Evolutionary conservation across 257 asterid species (phyloP).

Genomic region (Verbena officinalis): DNA sequence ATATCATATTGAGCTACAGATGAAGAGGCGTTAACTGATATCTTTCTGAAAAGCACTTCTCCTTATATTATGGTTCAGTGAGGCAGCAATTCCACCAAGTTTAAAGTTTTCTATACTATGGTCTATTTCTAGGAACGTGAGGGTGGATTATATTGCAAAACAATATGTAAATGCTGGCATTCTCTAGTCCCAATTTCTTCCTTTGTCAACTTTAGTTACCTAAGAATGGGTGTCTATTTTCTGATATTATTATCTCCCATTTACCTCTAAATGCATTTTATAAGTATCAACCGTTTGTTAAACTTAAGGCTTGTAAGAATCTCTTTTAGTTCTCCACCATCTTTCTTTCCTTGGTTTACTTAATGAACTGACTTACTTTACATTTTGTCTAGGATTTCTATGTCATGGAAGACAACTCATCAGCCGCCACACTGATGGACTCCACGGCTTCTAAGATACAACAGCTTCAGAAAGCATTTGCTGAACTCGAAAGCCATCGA

Average conservation of each 20-base stretch:
- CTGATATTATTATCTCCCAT: not conserved
- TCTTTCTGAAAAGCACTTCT: no score
- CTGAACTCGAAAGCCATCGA: constrained; percentile 95
- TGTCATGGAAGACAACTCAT: constrained; percentile 69
- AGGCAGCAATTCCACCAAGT: not conserved
- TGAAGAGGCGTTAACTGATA: not conserved
- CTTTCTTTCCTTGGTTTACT: constrained; percentile 2
- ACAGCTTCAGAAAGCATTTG: constrained; percentile 91
- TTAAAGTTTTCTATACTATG: not conserved
- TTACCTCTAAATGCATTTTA: not conserved
- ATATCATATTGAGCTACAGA: constrained; percentile 7
- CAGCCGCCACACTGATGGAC: constrained; percentile 68
- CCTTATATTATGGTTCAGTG: not conserved
- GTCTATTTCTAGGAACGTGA: not conserved
- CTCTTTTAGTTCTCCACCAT: constrained; percentile 2
- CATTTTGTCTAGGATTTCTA: constrained; percentile 33
- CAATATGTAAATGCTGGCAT: not conserved
- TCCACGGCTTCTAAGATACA: constrained; percentile 85
- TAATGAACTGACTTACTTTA: constrained; percentile 10
- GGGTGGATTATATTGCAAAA: not conserved
- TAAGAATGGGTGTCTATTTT: not conserved
- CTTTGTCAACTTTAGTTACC: not conserved
- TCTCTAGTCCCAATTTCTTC: no score
- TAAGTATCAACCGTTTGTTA: not conserved
- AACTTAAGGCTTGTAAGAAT: not conserved